Base-by-base conservation (phyloP, 257 asterid species). In the Jacaranda mimosifolia region DNA sequence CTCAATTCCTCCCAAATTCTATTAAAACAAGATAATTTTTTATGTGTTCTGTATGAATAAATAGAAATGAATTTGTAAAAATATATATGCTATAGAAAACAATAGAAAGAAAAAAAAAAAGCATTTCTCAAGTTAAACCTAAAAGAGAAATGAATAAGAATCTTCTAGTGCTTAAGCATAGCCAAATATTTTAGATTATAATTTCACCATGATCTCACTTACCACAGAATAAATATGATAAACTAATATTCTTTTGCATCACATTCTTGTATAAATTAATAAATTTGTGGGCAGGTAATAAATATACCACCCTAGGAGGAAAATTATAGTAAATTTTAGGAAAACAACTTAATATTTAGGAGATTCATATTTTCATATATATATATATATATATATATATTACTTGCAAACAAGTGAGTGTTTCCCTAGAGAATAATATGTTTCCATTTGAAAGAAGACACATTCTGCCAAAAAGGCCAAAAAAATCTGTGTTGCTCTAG, bases 401-500 rank as follows among this genome's bases (percentile, higher is more conserved):
- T 86, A 96, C 99, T 98, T 96, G 98, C 91, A 96, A 90, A 80
- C 99, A 96, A 79, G 98, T 87, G 74, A 96, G 88, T 53, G 99
- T 96, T 90, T 96, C 99, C 79, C 99, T 98, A 69, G 93, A 96
- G 88, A 96, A 96, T 87, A 93, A 82, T 3, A 97, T 93, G 85
- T 96, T 96, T 79, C 99, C 99, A 83, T 92, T 91, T 57, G 99
- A 93, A 79, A 96, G 99, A 84, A 96, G 97, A 85, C 99, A 96
- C 72, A 96, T 96, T 71, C 96, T 85, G 83, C 93, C 99, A 58
- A 96, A 96, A 83, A 96, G 98, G 83, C 99, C 98, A 85, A 96
- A 96, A 21, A 96, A 98, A 86, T 96, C 98, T 3, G 99, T 93
- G 89, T 97, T 96, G 89, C 99, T 96, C 84, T 96, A 98, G 80